Evolutionary conservation across 441 rosid genomes (phyloP), one percentile per base, ranked within the genome.

Genomic region (Pelargonium myrrhifolium): DNA sequence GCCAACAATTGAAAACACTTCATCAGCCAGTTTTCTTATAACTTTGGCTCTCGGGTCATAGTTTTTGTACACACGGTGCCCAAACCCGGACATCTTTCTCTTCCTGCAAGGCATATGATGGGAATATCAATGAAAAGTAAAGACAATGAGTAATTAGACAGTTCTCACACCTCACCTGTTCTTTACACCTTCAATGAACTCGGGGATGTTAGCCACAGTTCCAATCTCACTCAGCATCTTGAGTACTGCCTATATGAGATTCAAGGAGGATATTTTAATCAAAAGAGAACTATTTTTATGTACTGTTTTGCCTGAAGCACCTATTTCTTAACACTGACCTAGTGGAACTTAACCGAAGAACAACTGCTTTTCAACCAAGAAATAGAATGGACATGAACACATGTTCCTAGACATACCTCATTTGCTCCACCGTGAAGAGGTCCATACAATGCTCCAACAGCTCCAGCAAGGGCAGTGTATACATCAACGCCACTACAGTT

Each of bases 11-110:
- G 94, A 86, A 82, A 94, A 94, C 53, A 94, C 99, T 86, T 94
- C 97, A 72, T 92, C 98, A 14, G 99, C 96, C 64, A 94, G 73
- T 77, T 86, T 89, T 78, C 72, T 89, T 18, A 94, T 89, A 79
- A 92, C 96, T 79, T 85, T 94, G 31, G 99, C 99, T 73, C 98
- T 82, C 1, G 99, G 99, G 74, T 94, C 99, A 65, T 94, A 94
- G 86, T 88, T 94, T 80, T 92, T 94, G 87, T 94, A 92, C 5
- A 94, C 96, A 60, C 98, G 98, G 71, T 94, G 99, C 56, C 99
- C 99, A 80, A 94, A 94, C 67, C 99, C 99, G 1, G 96, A 94
- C 98, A 94, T 86, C 87, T 94, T 94, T 76, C 90, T 83, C 82
- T 89, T 94, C 83, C 99, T 94, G 65, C 9, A 66, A 35, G 3